A percentile compares a stretch with the other conserved stretches of the same genome.
These are phyloP conservation scores for Erythrobasidium yunnanense DNA, from an alignment of 768 basidiomycete genomes.

Conservation along the genomic window DNA sequence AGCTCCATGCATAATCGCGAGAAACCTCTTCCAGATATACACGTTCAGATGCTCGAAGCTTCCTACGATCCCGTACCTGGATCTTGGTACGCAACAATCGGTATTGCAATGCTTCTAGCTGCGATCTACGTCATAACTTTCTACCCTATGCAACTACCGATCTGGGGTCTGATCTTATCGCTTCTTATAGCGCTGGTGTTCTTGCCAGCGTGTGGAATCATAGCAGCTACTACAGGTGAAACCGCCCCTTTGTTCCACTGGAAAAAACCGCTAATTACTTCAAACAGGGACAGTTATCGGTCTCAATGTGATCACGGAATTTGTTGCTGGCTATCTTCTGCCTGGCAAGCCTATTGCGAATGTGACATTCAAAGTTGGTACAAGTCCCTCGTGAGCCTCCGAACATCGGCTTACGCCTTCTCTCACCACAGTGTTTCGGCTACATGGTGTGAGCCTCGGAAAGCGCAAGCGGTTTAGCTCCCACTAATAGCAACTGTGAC, in stretches of 20 bases:
- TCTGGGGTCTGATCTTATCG: constrained; percentile 38
- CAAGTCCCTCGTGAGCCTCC: too few relatives aligned
- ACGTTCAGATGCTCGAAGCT: constrained; percentile 25
- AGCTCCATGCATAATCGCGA: neutral
- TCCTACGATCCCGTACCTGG: constrained; percentile 23
- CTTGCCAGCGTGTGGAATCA: constrained; percentile 28
- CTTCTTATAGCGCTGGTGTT: constrained; percentile 36
- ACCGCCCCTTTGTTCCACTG: neutral
- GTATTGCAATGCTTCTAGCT: constrained; percentile 27
- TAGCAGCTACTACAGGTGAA: constrained; percentile 28
- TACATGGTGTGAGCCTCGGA: constrained; percentile 35
- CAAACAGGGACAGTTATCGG: constrained; percentile 32
- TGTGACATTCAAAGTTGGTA: constrained; percentile 37
- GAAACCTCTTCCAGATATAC: constrained; percentile 25
- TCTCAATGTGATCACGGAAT: constrained; percentile 40
- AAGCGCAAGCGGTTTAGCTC: too few relatives aligned
- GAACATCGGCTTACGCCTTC: neutral
- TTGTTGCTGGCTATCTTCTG: constrained; percentile 38
- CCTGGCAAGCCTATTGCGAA: constrained; percentile 38
- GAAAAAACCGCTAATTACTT: constrained; percentile 5
- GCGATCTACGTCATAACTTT: constrained; percentile 29
- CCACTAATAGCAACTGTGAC: too few relatives aligned
- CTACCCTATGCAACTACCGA: constrained; percentile 37
- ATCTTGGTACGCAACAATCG: constrained; percentile 31
- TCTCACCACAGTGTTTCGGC: constrained; percentile 28